Percentiles rank a stretch among this genome's conserved stretches.
Conservation (phyloP, 192 early-diverging fungal species). For the Coemansia sp. region DNA sequence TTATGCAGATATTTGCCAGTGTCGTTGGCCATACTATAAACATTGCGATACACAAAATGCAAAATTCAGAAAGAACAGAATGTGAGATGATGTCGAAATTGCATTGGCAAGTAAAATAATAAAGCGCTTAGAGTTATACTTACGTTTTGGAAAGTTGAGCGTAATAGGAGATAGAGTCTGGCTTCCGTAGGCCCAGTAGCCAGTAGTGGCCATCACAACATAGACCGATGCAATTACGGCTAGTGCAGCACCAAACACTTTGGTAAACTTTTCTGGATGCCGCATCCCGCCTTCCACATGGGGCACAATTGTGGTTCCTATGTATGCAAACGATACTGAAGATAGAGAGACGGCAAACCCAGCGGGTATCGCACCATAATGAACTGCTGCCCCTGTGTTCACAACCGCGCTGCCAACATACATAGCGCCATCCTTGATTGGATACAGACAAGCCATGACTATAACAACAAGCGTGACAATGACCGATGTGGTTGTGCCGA, state of each 20-base stretch:
- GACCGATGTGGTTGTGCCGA: slow-evolving; percentile 64
- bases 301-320: slow-evolving; percentile 74
- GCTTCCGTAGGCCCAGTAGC: slow-evolving; percentile 71
- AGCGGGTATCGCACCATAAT: slow-evolving; percentile 31
- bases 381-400: slow-evolving; percentile 9
- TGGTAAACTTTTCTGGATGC: slow-evolving; percentile 62
- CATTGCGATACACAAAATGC: too few relatives aligned
- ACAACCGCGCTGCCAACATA: slow-evolving; percentile 26
- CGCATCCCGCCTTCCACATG: slow-evolving; percentile 73
- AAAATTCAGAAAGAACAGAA: background rate
- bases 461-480: slow-evolving; percentile 63
- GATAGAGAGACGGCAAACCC: slow-evolving; percentile 65
- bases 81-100: slow-evolving; percentile 1
- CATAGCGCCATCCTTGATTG: slow-evolving; percentile 32
- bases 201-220: slow-evolving; percentile 62
- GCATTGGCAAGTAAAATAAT: background rate
- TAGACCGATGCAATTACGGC: slow-evolving; percentile 65
- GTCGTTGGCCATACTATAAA: slow-evolving; percentile 58
- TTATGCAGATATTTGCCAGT: slow-evolving; percentile 68
- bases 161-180: slow-evolving; percentile 63
- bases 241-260: slow-evolving; percentile 59
- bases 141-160: slow-evolving; percentile 62
- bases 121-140: slow-evolving; percentile 2
- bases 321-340: slow-evolving; percentile 66
- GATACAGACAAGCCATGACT: slow-evolving; percentile 46